A percentile compares a stretch with the other conserved stretches of the same genome.
These are phyloP conservation scores for Diddensiella transvaalensis DNA, from an alignment of 805 yeast genomes.

Conservation along the genomic window DNA sequence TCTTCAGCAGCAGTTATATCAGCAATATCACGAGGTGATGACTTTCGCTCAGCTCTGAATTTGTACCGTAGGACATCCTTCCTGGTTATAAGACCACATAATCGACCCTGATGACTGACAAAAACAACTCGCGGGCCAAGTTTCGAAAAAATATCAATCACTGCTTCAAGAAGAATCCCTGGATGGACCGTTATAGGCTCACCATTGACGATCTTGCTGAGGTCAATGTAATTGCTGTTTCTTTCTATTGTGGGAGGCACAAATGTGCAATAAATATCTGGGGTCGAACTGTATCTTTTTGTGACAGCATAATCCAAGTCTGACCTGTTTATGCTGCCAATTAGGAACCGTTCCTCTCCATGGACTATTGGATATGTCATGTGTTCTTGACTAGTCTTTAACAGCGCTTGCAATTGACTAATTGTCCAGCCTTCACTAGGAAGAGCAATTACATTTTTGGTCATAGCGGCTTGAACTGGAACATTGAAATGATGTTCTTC, in stretches of 20 bases:
- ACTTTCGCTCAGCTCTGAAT: slow-evolving; percentile 17
- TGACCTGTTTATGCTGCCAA: slow-evolving; percentile 33
- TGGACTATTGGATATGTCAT: slow-evolving; percentile 38
- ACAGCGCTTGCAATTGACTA: slow-evolving; percentile 22
- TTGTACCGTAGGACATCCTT: slow-evolving; percentile 70
- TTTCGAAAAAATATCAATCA: slow-evolving; percentile 65
- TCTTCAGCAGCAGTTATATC: slow-evolving; percentile 21
- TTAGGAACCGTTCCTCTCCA: slow-evolving; percentile 27
- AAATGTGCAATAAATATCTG: slow-evolving; percentile 11
- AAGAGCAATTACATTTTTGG: slow-evolving; percentile 13
- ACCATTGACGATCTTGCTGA: slow-evolving; percentile 22
- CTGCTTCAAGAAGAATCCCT: slow-evolving; percentile 53
- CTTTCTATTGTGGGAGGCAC: slow-evolving; percentile 7
- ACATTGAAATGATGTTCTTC: slow-evolving; percentile 60
- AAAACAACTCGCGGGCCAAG: slow-evolving; percentile 76
- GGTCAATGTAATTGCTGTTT: slow-evolving; percentile 12
- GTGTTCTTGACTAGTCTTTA: slow-evolving; percentile 21
- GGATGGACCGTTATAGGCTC: slow-evolving; percentile 62
- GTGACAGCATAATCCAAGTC: slow-evolving; percentile 26
- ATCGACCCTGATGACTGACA: slow-evolving; percentile 51
- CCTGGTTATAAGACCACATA: slow-evolving; percentile 72
- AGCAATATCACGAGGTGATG: slow-evolving; percentile 8
- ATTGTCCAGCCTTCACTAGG: slow-evolving; percentile 23
- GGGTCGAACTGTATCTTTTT: slow-evolving; percentile 4
- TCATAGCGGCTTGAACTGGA: slow-evolving; percentile 60